These are phyloP conservation scores for Cutaneotrichosporon sp. DNA, from an alignment of 1,284 basidiomycete genomes.

Conservation along the genomic window DNA sequence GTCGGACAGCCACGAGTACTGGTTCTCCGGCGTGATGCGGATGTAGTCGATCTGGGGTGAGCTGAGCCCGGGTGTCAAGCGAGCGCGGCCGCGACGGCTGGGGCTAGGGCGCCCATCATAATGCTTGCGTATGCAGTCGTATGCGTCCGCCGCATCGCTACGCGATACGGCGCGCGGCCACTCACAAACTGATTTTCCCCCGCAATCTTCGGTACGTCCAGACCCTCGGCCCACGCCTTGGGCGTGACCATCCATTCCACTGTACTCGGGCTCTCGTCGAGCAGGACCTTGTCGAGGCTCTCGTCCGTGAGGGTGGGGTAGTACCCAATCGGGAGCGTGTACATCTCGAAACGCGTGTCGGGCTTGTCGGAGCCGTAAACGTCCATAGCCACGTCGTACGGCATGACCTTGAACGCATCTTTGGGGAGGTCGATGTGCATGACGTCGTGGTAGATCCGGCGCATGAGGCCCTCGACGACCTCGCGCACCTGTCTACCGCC, in stretches of 20 bases:
- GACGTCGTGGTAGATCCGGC: constrained; percentile 63
- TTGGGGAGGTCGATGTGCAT: constrained; percentile 58
- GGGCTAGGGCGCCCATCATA: too few species aligned
- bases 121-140: too few species aligned
- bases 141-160: too few species aligned
- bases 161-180: neutral
- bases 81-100: too few species aligned
- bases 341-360: constrained; percentile 77
- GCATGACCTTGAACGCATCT: constrained; percentile 66
- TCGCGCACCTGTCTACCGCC: constrained; percentile 73
- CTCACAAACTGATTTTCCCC: constrained; percentile 36
- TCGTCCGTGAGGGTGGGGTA: constrained; percentile 44
- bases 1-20: constrained; percentile 37
- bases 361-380: constrained; percentile 95
- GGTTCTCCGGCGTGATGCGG: constrained; percentile 40
- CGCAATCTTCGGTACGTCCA: constrained; percentile 34
- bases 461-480: constrained; percentile 66
- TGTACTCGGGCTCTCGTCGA: constrained; percentile 41
- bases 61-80: neutral
- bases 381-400: constrained; percentile 78
- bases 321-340: constrained; percentile 51
- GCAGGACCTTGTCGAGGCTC: constrained; percentile 41
- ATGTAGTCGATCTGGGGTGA: constrained; percentile 36
- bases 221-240: constrained; percentile 26
- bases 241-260: constrained; percentile 48